Evolutionary conservation across 805 yeast species (phyloP), one percentile per base, ranked within the genome.

Genomic region (Wickerhamomyces xylosicus): DNA sequence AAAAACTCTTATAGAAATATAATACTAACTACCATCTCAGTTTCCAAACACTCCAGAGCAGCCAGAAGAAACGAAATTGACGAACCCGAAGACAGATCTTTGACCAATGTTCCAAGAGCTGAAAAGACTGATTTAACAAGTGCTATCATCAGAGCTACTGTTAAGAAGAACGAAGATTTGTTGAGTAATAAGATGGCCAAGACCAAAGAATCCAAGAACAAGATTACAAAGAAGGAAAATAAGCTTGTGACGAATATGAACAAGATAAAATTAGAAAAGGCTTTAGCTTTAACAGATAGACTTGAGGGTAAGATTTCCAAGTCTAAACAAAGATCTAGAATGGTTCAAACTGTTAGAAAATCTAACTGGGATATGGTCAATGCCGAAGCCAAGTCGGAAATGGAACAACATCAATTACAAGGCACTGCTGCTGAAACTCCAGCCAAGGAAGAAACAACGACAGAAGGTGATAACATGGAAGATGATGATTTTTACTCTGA

Each of bases 331-430:
- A 70, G 85, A 52, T 79, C 85, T 18, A 77, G 67, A 48, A 72
- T 64, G 47, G 76, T 81, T 21, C 80, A 74, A 48, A 62, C 57
- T 17, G 66, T 80, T 10, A 68, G 92, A 57, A 81, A 79, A 55
- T 62, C 84, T 0, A 79, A 75, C 14, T 82, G 90, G 92, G 87
- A 80, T 37, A 62, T 67, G 34, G 78, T 79, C 39, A 82, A 80
- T 53, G 63, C 70, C 41, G 56, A 58, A 22, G 67, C 68, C 41
- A 58, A 58, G 40, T 56, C 58, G 38, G 58, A 56, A 33, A 27
- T 36, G 11, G 36, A 34, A 10, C 45, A 21, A 17, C 41, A 37
- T 25, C 14, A 10, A 25, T 13, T 25, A 11, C 8, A 25, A n/a
- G 37, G 20, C 36, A 40, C 25, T 20, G 36, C 7, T 22, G 33